phyloP scores from a whole-genome alignment of 2,329 filamentous ascomycete genomes.

The Scortechinia acanthostroma region DNA sequence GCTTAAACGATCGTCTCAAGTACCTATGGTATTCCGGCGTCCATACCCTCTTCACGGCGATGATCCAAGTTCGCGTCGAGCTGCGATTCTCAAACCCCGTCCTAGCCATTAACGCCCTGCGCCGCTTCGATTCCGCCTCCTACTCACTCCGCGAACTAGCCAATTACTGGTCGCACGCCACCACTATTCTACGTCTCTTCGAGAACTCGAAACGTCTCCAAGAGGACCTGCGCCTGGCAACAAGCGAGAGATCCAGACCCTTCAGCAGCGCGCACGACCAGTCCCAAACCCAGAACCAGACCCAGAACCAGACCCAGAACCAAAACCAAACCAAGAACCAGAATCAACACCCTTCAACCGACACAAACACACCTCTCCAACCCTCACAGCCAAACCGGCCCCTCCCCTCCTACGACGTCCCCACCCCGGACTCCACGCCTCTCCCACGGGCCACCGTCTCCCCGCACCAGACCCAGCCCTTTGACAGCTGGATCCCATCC shows the following conservation, averaged over 20 bases:
- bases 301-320: too few relatives aligned
- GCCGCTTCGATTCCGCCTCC: constrained; percentile 29
- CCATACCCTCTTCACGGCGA: constrained; percentile 31
- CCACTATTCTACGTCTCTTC: constrained; percentile 29
- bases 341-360: neutral
- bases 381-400: neutral
- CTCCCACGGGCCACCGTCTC: neutral
- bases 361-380: neutral
- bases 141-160: constrained; percentile 28
- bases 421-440: neutral
- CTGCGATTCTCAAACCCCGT: constrained; percentile 33
- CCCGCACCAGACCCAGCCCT: neutral
- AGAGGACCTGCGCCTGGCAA: neutral
- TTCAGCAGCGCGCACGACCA: neutral
- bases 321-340: too few relatives aligned
- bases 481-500: neutral
- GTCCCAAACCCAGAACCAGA: too few relatives aligned
- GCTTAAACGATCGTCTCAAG: constrained; percentile 27
- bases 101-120: constrained; percentile 30
- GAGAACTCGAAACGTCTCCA: constrained; percentile 11
- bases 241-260: neutral
- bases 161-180: constrained; percentile 30
- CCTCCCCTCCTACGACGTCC: neutral
- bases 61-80: constrained; percentile 34
- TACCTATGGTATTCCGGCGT: constrained; percentile 32